A percentile compares a stretch with the other conserved stretches of the same genome.
These are phyloP conservation scores for Epithele typhae DNA, from an alignment of 768 basidiomycete genomes.

Conservation along the genomic window DNA sequence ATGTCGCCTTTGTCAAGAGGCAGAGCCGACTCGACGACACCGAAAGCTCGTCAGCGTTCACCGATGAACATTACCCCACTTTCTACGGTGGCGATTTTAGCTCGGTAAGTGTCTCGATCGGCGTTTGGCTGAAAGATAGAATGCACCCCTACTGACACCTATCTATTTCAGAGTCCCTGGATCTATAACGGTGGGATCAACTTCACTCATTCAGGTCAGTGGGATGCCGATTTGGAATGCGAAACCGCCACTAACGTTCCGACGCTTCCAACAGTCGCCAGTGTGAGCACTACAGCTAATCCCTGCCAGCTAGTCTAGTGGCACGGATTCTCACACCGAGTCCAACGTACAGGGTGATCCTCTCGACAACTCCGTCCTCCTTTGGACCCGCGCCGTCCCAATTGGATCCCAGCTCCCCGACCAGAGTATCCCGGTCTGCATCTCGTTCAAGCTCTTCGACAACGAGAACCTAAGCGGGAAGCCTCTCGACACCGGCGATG, in stretches of 20 bases:
- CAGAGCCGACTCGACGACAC: slow-evolving; percentile 35
- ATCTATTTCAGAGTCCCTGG: slow-evolving; percentile 34
- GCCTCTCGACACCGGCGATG: slow-evolving; percentile 40
- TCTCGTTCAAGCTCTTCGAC: slow-evolving; percentile 41
- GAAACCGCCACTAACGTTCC: too few relatives aligned
- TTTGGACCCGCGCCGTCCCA: slow-evolving; percentile 55
- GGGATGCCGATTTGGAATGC: too few relatives aligned
- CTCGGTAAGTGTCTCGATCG: slow-evolving; percentile 30
- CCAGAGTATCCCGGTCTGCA: slow-evolving; percentile 47
- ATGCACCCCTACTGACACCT: not conserved
- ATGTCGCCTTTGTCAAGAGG: slow-evolving; percentile 22
- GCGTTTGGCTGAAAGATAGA: too few relatives aligned
- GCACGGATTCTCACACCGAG: not conserved
- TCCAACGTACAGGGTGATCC: slow-evolving; percentile 42
- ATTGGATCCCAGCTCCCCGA: slow-evolving; percentile 31
- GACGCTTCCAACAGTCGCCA: slow-evolving; percentile 35
- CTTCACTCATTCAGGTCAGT: slow-evolving; percentile 43
- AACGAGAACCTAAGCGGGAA: slow-evolving; percentile 31
- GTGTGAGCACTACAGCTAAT: slow-evolving; percentile 37
- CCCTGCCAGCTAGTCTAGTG: not conserved
- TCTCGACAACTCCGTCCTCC: slow-evolving; percentile 45
- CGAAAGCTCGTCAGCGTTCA: slow-evolving; percentile 30
- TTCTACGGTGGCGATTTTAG: slow-evolving; percentile 47
- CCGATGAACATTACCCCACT: slow-evolving; percentile 46
- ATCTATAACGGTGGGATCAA: slow-evolving; percentile 48